A percentile compares a stretch with the other conserved stretches of the same genome.
Evolutionary conservation across 305 asterid species (phyloP).

Genomic region (Vinca major): DNA sequence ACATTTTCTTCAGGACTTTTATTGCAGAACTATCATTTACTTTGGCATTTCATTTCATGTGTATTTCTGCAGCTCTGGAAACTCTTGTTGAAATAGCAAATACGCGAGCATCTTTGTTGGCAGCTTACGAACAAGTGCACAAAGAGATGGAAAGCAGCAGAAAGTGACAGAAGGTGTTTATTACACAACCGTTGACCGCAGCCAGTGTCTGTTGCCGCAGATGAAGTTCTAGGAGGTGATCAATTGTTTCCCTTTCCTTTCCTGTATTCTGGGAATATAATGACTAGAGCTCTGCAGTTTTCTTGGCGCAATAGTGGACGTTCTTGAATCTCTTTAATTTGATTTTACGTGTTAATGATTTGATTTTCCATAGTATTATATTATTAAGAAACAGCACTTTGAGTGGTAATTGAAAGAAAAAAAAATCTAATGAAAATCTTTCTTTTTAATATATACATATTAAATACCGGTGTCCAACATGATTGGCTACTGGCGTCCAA

Average conservation of each 20-base stretch:
- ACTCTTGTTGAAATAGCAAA: slow-evolving; percentile 58
- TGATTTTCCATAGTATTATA: too few relatives aligned
- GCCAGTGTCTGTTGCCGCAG: background rate
- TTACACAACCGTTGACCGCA: background rate
- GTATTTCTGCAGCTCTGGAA: slow-evolving; percentile 51
- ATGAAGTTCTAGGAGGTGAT: background rate
- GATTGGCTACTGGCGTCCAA: background rate
- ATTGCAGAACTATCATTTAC: background rate
- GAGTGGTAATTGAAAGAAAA: too few relatives aligned
- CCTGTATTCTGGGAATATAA: background rate
- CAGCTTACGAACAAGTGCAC: slow-evolving; percentile 47
- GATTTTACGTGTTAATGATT: background rate
- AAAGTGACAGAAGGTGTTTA: background rate
- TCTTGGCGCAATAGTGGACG: background rate
- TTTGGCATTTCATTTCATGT: background rate
- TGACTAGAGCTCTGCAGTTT: background rate
- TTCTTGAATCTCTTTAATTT: background rate
- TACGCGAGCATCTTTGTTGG: slow-evolving; percentile 42
- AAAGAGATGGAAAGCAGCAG: slow-evolving; percentile 9
- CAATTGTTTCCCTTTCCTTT: background rate
- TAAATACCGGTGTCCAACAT: too few relatives aligned
- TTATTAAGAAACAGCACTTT: too few relatives aligned
- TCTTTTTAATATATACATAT: too few relatives aligned
- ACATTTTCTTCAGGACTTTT: background rate
- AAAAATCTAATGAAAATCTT: too few relatives aligned